Evolutionary conservation across 1,139 yeast species (phyloP).

Genomic region (Lodderomyces margitis): DNA sequence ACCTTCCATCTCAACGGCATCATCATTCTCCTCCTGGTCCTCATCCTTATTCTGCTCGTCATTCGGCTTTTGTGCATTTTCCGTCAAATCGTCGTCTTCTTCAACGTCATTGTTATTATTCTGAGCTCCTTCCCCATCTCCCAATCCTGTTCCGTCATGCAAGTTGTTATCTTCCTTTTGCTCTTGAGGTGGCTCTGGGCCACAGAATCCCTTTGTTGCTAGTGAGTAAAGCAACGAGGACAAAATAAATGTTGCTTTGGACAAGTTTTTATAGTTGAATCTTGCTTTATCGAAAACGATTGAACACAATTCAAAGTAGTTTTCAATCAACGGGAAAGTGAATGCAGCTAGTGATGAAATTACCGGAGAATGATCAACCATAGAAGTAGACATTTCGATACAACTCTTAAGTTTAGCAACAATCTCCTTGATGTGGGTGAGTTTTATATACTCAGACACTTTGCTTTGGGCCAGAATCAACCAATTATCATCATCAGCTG

Average conservation of each 20-base stretch:
- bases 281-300: conserved; percentile 42
- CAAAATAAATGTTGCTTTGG: conserved; percentile 63
- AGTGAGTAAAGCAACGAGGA: conserved; percentile 56
- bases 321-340: conserved; percentile 56
- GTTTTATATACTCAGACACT: conserved; percentile 30
- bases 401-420: conserved; percentile 20
- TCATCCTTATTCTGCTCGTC: conserved; percentile 69
- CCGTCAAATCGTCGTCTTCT: conserved; percentile 88
- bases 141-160: conserved; percentile 93
- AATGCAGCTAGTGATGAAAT: conserved; percentile 48
- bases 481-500: conserved; percentile 67
- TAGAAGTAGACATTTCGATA: conserved; percentile 22
- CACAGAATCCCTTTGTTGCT: conserved; percentile 88
- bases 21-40: conserved; percentile 61
- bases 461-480: conserved; percentile 48
- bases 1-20: conserved; percentile 92
- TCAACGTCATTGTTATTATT: conserved; percentile 78
- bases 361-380: conserved; percentile 33
- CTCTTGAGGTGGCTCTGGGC: conserved; percentile 80
- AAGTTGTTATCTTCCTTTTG: conserved; percentile 60
- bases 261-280: conserved; percentile 47
- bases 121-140: conserved; percentile 91
- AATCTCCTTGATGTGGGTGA: conserved; percentile 32
- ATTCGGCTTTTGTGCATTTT: conserved; percentile 83
- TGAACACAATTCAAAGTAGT: conserved; percentile 47